These are phyloP conservation scores for Wakefieldia striispora DNA, from an alignment of 768 basidiomycete species.

Conservation along the genomic window DNA sequence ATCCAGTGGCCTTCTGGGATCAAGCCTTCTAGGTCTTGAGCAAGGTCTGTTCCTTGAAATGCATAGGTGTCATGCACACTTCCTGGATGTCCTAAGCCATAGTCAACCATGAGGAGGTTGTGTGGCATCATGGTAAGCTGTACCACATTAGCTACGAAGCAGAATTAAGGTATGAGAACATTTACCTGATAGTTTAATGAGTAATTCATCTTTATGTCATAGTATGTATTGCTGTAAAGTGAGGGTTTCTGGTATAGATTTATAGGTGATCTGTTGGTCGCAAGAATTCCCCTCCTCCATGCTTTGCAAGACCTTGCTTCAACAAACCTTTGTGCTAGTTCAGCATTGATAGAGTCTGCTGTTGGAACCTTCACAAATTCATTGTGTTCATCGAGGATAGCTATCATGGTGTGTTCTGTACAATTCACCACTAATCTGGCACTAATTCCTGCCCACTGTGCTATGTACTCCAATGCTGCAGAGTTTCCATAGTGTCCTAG, in stretches of 20 bases:
- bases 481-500: too few species aligned
- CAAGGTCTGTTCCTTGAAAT: too few species aligned
- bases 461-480: too few species aligned
- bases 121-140: too few species aligned
- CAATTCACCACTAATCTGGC: too few species aligned
- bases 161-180: not conserved
- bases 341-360: not conserved
- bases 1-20: too few species aligned
- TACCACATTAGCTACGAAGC: too few species aligned
- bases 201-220: slow-evolving; percentile 16
- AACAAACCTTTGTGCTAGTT: not conserved
- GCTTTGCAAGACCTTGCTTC: not conserved
- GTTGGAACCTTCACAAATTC: not conserved
- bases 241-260: slow-evolving; percentile 10
- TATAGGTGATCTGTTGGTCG: slow-evolving; percentile 36
- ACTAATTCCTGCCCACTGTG: too few species aligned
- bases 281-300: slow-evolving; percentile 37
- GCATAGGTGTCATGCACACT: too few species aligned
- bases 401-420: not conserved
- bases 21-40: too few species aligned
- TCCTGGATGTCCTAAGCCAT: too few species aligned
- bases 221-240: slow-evolving; percentile 2
- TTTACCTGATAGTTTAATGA: slow-evolving; percentile 19
- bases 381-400: slow-evolving; percentile 1
- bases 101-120: too few species aligned